Conservation (phyloP, 352 stramenopile species). For the Globisporangium solare region DNA sequence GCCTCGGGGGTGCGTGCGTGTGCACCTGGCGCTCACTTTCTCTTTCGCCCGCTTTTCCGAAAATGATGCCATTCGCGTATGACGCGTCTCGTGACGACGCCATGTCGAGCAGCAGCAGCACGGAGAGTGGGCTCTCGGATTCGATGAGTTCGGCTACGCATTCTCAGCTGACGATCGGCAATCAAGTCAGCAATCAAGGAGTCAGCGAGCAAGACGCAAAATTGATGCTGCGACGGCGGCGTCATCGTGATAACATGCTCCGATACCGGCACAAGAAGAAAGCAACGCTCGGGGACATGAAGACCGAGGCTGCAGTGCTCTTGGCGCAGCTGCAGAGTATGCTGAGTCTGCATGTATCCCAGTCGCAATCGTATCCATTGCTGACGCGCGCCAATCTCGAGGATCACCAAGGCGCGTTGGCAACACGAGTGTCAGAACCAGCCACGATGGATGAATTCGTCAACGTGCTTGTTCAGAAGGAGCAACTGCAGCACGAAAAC, state of each 20-base stretch:
- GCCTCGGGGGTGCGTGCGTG: no score
- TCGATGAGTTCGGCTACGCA: no score
- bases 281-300: constrained; percentile 29
- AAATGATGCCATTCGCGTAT: no score
- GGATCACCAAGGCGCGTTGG: no score
- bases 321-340: constrained; percentile 20
- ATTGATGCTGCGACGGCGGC: constrained; percentile 16
- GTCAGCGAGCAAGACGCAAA: not conserved
- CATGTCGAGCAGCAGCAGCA: no score
- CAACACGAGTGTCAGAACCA: not conserved
- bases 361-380: constrained; percentile 1
- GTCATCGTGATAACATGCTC: constrained; percentile 42
- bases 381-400: no score
- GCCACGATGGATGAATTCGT: constrained; percentile 2
- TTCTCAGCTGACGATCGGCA: no score
- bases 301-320: constrained; percentile 21
- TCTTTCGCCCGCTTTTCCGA: no score
- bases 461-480: constrained; percentile 1
- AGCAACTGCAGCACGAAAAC: constrained; percentile 1
- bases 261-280: constrained; percentile 45
- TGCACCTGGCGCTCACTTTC: no score
- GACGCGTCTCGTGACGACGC: no score
- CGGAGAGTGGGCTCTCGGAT: no score
- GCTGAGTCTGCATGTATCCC: not conserved
- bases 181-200: not conserved